Base-by-base conservation (phyloP, 2,329 filamentous ascomycete species). In the Cercospora sojina region DNA sequence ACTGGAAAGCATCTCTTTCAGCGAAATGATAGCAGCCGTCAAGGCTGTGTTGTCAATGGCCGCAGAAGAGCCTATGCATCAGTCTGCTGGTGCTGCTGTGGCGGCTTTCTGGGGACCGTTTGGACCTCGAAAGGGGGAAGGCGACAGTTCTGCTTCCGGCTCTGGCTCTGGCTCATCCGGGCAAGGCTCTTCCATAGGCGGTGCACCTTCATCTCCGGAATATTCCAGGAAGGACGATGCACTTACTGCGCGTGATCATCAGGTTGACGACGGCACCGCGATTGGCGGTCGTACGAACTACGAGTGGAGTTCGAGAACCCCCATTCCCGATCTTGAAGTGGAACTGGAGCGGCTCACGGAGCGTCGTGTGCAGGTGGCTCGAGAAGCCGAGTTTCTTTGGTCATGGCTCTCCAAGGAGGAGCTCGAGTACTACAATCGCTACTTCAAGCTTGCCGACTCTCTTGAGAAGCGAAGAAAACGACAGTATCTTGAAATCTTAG, bases 361-460 rank as follows among this genome's bases (percentile, higher is more conserved):
- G 18, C n/a, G 55, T 16, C 66, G 63, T 23, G 20, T 25, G 8
- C 32, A 53, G 8, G 18, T 69, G 8, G 55, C 59, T 1, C 59
- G 32, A 5, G 68, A 68, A 57, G 64, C 63, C 12, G 64, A 65
- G 49, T 5, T 66, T 9, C 10, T 69, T 1, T 64, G 60, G 60
- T 57, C 60, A 5, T 68, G 65, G 63, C 64, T 70, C 5, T 64
- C 65, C 10, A 58, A 68, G 9, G 64, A 65, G 51, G 68, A 68
- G 29, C 57, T 62, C 6, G 49, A 66, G 23, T 66, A 59, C 27
- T 66, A 68, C 57, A 66, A 66, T 38, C 20, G 12, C 13, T 12
- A 16, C 12, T 51, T 5, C 38, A 61, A 29, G 18, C 25, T n/a
- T 41, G 27, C 20, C 9, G 38, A 59, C 3, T 29, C 32, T 18